Percentiles rank a stretch among this genome's conserved stretches.
Evolutionary conservation across 129 eudicot genomes (phyloP).

Genomic region (Cynara cardunculus): DNA sequence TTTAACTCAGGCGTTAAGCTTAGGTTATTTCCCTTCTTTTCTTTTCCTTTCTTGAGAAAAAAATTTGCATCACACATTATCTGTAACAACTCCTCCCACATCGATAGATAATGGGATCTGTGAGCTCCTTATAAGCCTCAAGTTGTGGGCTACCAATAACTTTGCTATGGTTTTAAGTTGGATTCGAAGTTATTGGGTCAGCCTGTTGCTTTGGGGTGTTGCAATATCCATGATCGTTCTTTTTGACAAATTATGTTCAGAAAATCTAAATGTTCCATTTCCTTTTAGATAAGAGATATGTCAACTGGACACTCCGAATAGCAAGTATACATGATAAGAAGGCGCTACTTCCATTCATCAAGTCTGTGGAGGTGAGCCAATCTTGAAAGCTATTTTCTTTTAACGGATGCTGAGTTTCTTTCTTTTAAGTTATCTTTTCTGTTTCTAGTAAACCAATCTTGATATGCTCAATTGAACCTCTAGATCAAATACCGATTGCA

Average conservation of each 20-base stretch:
- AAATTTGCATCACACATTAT: background rate
- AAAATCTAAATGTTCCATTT: background rate
- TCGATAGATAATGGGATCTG: too few relatives aligned
- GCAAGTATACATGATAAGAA: conserved; percentile 75
- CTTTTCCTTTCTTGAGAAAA: background rate
- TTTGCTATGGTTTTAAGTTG: too few relatives aligned
- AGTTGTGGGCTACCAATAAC: too few relatives aligned
- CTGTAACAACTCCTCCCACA: too few relatives aligned
- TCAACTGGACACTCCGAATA: conserved; percentile 78
- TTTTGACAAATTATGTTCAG: background rate
- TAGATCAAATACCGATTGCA: background rate
- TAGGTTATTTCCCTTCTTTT: conserved; percentile 39
- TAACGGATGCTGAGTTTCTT: background rate
- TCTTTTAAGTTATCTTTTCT: background rate
- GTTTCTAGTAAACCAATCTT: background rate
- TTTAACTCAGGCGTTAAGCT: conserved; percentile 62
- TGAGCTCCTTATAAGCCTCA: too few relatives aligned
- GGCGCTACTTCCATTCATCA: conserved; percentile 70
- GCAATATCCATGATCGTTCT: background rate
- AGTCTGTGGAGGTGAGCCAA: conserved; percentile 65
- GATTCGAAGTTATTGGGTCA: too few relatives aligned
- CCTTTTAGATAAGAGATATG: conserved; percentile 54
- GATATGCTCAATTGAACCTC: background rate
- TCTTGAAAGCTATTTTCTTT: background rate
- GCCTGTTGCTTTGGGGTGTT: too few relatives aligned